These are phyloP conservation scores for Aspergillus wentii DNA, from an alignment of 495 filamentous ascomycete species.

Conservation along the genomic window DNA sequence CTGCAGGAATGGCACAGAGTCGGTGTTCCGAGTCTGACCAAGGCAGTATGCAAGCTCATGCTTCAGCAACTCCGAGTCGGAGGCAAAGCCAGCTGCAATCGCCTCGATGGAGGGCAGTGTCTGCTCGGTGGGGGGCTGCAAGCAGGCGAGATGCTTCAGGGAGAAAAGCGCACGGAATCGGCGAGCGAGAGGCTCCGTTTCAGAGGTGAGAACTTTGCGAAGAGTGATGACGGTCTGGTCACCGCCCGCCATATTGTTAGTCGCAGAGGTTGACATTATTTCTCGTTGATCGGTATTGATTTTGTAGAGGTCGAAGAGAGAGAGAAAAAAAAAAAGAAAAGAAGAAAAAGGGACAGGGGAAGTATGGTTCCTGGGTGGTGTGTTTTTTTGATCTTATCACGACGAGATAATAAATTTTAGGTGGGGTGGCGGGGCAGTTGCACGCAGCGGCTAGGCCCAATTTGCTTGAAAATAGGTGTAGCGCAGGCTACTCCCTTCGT, in stretches of 20 bases:
- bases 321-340: background rate
- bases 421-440: slow-evolving; percentile 26
- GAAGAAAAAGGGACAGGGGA: slow-evolving; percentile 1
- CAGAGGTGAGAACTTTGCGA: slow-evolving; percentile 71
- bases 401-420: slow-evolving; percentile 27
- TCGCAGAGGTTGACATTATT: slow-evolving; percentile 17
- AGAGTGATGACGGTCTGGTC: slow-evolving; percentile 50
- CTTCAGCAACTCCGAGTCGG: slow-evolving; percentile 81
- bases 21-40: slow-evolving; percentile 75
- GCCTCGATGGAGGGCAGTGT: slow-evolving; percentile 78
- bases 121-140: slow-evolving; percentile 54
- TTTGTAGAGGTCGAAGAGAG: background rate
- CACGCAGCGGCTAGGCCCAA: slow-evolving; percentile 7
- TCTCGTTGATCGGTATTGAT: background rate
- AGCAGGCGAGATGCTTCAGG: slow-evolving; percentile 83
- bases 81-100: slow-evolving; percentile 83
- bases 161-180: slow-evolving; percentile 98
- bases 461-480: slow-evolving; percentile 12
- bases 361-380: background rate
- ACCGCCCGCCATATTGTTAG: slow-evolving; percentile 14
- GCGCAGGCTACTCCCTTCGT: too few species aligned
- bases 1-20: slow-evolving; percentile 68
- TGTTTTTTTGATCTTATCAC: slow-evolving; percentile 29
- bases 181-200: slow-evolving; percentile 73
- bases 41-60: slow-evolving; percentile 98